phyloP scores from a whole-genome alignment of 2,329 filamentous ascomycete genomes.

The Seiridium unicorne region DNA sequence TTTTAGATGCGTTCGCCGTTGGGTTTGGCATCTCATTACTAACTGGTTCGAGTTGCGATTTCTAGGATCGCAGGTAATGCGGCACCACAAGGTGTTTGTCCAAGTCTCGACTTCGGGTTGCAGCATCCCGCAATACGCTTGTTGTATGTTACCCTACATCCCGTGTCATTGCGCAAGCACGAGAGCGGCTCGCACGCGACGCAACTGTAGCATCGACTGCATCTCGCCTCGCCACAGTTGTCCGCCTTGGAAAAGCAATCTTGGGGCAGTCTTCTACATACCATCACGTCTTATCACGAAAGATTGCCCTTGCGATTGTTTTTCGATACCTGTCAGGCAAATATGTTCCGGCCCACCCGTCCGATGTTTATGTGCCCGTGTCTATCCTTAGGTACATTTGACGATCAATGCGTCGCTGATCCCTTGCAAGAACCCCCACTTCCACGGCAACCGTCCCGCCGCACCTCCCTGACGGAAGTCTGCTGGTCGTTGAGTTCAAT shows the following conservation, averaged over 20 bases:
- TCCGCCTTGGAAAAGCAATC: neutral
- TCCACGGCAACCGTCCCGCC: no score
- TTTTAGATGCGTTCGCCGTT: neutral
- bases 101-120: neutral
- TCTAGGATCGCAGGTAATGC: neutral
- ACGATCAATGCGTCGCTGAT: no score
- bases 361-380: no score
- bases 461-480: no score
- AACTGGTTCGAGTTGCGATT: neutral
- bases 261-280: neutral
- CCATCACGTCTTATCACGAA: constrained; percentile 4
- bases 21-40: neutral
- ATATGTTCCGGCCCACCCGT: no score
- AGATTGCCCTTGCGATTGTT: neutral
- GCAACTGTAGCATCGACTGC: neutral
- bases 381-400: no score
- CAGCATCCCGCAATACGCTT: neutral
- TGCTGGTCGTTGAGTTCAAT: no score
- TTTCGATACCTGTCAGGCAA: no score
- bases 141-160: neutral
- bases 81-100: neutral
- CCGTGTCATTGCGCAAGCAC: no score
- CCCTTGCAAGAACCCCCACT: no score
- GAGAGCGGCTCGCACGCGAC: neutral
- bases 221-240: neutral